Percentiles rank a stretch among this genome's conserved stretches.
Evolutionary conservation across 1,284 basidiomycete species (phyloP).

Genomic region (Cutaneotrichosporon cavernicola): DNA sequence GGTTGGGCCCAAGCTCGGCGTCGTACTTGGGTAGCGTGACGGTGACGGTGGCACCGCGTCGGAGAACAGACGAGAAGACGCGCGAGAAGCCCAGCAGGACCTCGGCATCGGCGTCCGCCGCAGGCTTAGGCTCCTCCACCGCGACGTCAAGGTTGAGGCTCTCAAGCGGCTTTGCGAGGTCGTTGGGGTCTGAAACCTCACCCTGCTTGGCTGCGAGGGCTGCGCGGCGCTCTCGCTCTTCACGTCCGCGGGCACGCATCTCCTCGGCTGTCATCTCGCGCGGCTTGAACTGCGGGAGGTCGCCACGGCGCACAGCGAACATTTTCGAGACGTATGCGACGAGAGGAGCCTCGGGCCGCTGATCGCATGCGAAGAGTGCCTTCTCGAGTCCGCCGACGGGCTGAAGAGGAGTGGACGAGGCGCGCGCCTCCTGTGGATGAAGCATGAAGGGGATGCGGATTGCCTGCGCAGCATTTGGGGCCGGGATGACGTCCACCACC

Average conservation of each 20-base stretch:
- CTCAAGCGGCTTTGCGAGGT: constrained; percentile 31
- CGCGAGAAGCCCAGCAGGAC: constrained; percentile 86
- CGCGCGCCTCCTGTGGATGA: constrained; percentile 66
- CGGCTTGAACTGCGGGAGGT: constrained; percentile 82
- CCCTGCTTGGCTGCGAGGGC: constrained; percentile 41
- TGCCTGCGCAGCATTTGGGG: constrained; percentile 78
- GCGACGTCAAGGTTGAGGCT: constrained; percentile 28
- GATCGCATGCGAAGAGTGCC: constrained; percentile 73
- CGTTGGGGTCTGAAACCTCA: constrained; percentile 27
- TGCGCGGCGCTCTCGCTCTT: constrained; percentile 61
- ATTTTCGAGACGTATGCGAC: constrained; percentile 95
- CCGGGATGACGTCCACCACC: constrained; percentile 86
- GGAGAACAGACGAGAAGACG: constrained; percentile 84
- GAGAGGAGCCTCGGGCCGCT: constrained; percentile 62
- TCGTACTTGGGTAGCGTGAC: constrained; percentile 90
- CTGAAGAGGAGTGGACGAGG: constrained; percentile 43
- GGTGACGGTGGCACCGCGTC: constrained; percentile 64
- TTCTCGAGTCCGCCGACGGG: constrained; percentile 77
- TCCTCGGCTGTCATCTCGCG: constrained; percentile 78
- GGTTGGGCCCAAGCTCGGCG: constrained; percentile 62
- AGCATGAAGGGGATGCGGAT: constrained; percentile 89
- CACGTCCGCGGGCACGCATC: constrained; percentile 69
- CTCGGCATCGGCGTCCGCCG: constrained; percentile 54
- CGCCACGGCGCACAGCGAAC: constrained; percentile 81
- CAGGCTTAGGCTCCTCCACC: constrained; percentile 11